These are phyloP conservation scores for Emericellopsis cladophorae DNA, from an alignment of 2,329 filamentous ascomycete species.

Conservation along the genomic window DNA sequence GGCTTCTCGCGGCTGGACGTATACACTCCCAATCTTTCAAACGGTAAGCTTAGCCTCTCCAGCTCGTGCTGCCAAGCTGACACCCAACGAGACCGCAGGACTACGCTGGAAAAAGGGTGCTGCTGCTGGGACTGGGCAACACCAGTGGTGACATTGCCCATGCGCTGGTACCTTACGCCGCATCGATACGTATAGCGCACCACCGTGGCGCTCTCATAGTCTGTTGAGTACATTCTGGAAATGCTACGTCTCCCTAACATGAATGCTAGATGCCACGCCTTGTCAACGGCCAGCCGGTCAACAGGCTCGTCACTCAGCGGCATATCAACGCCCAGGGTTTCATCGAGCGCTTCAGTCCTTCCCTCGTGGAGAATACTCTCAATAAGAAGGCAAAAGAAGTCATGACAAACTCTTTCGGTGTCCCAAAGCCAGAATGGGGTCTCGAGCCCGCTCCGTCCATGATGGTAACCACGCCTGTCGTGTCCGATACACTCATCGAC, in stretches of 20 bases:
- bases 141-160: slow-evolving; percentile 17
- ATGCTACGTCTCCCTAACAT: no score
- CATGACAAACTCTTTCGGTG: slow-evolving; percentile 7
- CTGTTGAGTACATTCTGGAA: neutral
- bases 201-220: slow-evolving; percentile 1
- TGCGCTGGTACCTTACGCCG: slow-evolving; percentile 14
- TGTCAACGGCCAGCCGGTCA: slow-evolving; percentile 19
- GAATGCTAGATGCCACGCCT: slow-evolving; percentile 12
- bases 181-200: neutral
- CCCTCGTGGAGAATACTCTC: slow-evolving; percentile 7
- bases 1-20: neutral
- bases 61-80: no score
- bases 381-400: slow-evolving; percentile 6
- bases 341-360: slow-evolving; percentile 12
- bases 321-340: slow-evolving; percentile 15
- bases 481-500: slow-evolving; percentile 13
- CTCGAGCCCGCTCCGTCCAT: slow-evolving; percentile 11
- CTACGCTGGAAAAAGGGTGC: slow-evolving; percentile 26
- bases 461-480: slow-evolving; percentile 10
- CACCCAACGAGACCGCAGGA: slow-evolving; percentile 7
- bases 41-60: neutral
- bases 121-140: slow-evolving; percentile 29
- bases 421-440: slow-evolving; percentile 14
- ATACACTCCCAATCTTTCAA: slow-evolving; percentile 3
- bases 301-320: slow-evolving; percentile 19